Conservation (phyloP, 192 early-diverging fungal genomes). For the Glomus cerebriforme region DNA sequence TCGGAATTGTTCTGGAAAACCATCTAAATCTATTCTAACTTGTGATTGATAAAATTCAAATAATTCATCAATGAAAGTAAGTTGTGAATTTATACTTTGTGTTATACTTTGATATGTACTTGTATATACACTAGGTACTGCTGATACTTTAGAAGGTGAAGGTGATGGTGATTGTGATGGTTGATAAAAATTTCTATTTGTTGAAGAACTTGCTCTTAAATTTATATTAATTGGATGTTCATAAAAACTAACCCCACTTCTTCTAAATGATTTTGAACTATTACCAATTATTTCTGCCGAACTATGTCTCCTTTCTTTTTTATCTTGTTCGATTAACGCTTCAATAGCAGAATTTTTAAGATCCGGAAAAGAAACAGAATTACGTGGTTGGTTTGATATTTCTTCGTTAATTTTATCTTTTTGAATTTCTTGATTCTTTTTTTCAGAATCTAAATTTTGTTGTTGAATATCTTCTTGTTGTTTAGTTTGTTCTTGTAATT, state of each 20-base stretch:
- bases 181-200: background rate
- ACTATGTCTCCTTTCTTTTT: background rate
- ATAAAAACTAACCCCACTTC: background rate
- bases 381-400: background rate
- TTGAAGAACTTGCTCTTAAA: background rate
- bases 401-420: background rate
- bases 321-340: background rate
- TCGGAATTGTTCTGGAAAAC: background rate
- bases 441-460: background rate
- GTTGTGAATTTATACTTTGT: background rate
- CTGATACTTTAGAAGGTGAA: no score
- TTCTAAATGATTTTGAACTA: background rate
- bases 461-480: background rate
- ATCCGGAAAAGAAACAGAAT: background rate
- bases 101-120: background rate
- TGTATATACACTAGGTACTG: no score
- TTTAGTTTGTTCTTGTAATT: background rate
- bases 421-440: background rate
- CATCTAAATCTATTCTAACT: background rate
- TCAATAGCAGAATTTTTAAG: background rate
- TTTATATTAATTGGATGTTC: background rate
- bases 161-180: background rate
- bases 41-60: background rate
- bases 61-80: background rate
- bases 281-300: background rate